Evolutionary conservation across 805 yeast genomes (phyloP).

Genomic region (Metschnikowia hibisci): DNA sequence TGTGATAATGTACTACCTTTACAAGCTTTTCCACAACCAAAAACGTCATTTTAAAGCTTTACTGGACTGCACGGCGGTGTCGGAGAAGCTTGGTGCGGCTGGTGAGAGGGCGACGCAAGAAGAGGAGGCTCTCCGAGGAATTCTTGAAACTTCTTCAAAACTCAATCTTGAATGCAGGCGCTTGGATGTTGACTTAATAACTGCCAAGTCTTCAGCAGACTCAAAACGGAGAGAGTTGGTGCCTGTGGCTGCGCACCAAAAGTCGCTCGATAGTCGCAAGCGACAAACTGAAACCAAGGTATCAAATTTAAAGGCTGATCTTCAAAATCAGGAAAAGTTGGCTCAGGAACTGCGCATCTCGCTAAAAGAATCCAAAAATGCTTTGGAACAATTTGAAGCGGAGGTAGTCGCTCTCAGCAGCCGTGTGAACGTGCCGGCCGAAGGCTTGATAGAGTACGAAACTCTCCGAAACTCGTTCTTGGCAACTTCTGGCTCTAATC

Average conservation of each 20-base stretch:
- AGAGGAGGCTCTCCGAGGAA: conserved; percentile 24
- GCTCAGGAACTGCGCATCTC: conserved; percentile 23
- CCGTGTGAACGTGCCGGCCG: conserved; percentile 38
- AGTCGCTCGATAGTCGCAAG: conserved; percentile 45
- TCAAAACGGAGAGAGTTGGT: conserved; percentile 46
- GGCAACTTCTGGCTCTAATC: conserved; percentile 51
- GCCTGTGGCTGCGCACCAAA: conserved; percentile 59
- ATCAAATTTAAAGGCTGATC: conserved; percentile 48
- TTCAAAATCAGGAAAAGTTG: conserved; percentile 43
- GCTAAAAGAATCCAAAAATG: conserved; percentile 10
- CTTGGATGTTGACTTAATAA: conserved; percentile 33
- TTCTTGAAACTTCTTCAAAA: conserved; percentile 43
- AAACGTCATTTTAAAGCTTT: conserved; percentile 35
- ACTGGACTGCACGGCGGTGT: conserved; percentile 21
- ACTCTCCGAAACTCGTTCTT: conserved; percentile 53
- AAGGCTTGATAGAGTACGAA: conserved; percentile 56
- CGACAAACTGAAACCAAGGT: conserved; percentile 45
- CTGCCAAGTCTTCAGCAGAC: conserved; percentile 41
- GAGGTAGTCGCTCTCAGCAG: conserved; percentile 18
- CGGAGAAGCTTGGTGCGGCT: conserved; percentile 9
- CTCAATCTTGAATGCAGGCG: conserved; percentile 42
- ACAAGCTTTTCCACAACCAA: conserved; percentile 63
- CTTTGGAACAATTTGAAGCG: conserved; percentile 30
- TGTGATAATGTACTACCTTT: conserved; percentile 50
- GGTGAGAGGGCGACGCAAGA: conserved; percentile 26